Conservation (phyloP, 768 basidiomycete genomes). For the Guyanaporus albipodus region DNA sequence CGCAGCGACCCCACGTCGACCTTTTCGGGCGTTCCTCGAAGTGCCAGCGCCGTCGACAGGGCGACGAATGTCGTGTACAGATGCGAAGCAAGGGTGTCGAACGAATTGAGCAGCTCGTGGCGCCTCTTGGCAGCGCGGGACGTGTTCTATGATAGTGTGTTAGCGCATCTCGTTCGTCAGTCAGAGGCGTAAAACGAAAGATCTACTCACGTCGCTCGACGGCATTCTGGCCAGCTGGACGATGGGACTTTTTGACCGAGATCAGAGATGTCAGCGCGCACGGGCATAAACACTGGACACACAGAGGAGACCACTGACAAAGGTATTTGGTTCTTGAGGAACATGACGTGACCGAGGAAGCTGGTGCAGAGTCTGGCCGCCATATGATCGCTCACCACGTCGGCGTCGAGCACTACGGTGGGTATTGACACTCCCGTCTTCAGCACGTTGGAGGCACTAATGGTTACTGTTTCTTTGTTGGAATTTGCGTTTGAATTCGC, state of each 20-base stretch:
- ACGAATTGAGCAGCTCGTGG: constrained; percentile 57
- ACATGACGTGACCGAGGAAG: constrained; percentile 66
- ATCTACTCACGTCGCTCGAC: constrained; percentile 37
- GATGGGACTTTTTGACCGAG: constrained; percentile 56
- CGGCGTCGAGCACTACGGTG: constrained; percentile 43
- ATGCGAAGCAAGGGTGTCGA: constrained; percentile 71
- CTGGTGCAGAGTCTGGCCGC: constrained; percentile 62
- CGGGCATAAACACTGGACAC: no score
- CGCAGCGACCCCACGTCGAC: background rate
- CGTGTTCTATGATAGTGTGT: constrained; percentile 33
- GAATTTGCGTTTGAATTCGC: no score
- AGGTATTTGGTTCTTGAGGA: constrained; percentile 75
- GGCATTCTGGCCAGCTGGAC: constrained; percentile 60
- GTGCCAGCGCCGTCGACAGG: constrained; percentile 63
- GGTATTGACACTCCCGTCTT: constrained; percentile 28
- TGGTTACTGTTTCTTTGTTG: background rate
- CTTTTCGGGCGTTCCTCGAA: constrained; percentile 11
- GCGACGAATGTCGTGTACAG: constrained; percentile 70
- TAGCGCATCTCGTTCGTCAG: no score
- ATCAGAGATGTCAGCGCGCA: no score
- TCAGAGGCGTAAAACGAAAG: background rate
- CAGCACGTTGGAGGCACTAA: no score
- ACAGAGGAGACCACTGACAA: constrained; percentile 47
- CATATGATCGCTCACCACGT: constrained; percentile 50
- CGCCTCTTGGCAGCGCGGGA: constrained; percentile 55